A percentile compares a stretch with the other conserved stretches of the same genome.
Conservation (phyloP, 805 yeast genomes). For the Myxozyma melibiosi region DNA sequence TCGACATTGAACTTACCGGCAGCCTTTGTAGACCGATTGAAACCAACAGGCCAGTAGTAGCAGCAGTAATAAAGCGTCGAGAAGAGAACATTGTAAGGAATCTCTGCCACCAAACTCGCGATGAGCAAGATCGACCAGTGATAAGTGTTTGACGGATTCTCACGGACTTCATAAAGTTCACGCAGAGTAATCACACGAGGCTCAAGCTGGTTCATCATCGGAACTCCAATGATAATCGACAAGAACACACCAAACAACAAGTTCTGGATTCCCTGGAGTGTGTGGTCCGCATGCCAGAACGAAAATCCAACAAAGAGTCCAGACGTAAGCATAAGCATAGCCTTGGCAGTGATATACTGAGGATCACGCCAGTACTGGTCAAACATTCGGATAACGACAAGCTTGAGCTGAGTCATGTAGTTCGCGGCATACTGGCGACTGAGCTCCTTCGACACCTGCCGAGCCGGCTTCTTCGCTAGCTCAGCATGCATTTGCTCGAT, state of each 20-base stretch:
- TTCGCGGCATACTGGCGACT: constrained; percentile 50
- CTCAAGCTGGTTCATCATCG: constrained; percentile 64
- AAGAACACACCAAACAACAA: constrained; percentile 60
- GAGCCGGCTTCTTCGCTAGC: constrained; percentile 33
- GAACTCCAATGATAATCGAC: constrained; percentile 59
- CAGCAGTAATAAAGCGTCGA: constrained; percentile 58
- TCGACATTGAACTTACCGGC: constrained; percentile 49
- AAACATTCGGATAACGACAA: constrained; percentile 49
- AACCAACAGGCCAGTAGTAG: constrained; percentile 54
- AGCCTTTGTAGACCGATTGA: constrained; percentile 48
- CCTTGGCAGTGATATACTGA: constrained; percentile 62
- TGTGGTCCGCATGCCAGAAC: constrained; percentile 59
- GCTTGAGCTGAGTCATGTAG: constrained; percentile 48
- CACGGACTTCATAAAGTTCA: constrained; percentile 70
- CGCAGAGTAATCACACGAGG: constrained; percentile 59
- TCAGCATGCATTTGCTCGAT: constrained; percentile 42
- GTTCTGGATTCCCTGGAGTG: constrained; percentile 59
- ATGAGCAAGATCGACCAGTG: constrained; percentile 66
- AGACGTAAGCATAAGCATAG: constrained; percentile 51
- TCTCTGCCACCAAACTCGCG: constrained; percentile 57
- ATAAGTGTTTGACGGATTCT: constrained; percentile 68
- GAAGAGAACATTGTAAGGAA: constrained; percentile 58
- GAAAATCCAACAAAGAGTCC: constrained; percentile 74
- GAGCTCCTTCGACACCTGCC: constrained; percentile 34
- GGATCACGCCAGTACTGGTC: constrained; percentile 62